Evolutionary conservation across 352 stramenopile genomes (phyloP), one percentile per base, ranked within the genome.

Genomic region (Phytophthora constricta): DNA sequence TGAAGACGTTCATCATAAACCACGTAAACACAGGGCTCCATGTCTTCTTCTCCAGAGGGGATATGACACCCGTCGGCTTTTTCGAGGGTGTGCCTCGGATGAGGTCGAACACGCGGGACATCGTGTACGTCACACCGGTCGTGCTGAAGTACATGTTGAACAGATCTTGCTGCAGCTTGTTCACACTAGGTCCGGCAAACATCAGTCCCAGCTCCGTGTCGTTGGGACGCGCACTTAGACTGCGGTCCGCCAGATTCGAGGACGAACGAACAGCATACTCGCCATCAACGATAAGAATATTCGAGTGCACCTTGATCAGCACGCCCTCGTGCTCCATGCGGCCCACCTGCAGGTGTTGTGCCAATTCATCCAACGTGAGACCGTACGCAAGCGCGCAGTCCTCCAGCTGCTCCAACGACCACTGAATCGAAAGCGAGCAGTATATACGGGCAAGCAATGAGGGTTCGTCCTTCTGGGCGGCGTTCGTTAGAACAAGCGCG

Each of bases 1-100:
- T 90, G 58, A 93, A 93, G 16, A 89, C 19, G 43, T 86, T 89
- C 86, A 93, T 92, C 42, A 92, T 66, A 55, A 92, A 92, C 83
- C 83, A 91, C 58, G 86, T 92, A 45, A 89, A 62, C 28, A 93
- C 65, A 9, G 83, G 80, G 55, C 71, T 92, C 83, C 82, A 93
- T 2, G 50, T 34, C 28, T 77, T 74, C 72, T 89, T 90, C 27
- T 77, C 51, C 28, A 93, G 39, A 19, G 64, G 78, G 26, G 87
- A 72, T 43, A 93, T 84, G 52, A 79, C 82, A 46, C 84, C 76
- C 0, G 23, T 58, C 4, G 55, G 48, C 17, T 64, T 54, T 22
- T 63, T 59, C 7, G 47, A 58, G 16, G 46, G 20, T 9, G 33
- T 56, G 4, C 54, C 48, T n/a, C 47, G 34, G 13, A 72, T 56